phyloP scores from a whole-genome alignment of 1,284 basidiomycete species.

The Microstroma glucosiphilum region DNA sequence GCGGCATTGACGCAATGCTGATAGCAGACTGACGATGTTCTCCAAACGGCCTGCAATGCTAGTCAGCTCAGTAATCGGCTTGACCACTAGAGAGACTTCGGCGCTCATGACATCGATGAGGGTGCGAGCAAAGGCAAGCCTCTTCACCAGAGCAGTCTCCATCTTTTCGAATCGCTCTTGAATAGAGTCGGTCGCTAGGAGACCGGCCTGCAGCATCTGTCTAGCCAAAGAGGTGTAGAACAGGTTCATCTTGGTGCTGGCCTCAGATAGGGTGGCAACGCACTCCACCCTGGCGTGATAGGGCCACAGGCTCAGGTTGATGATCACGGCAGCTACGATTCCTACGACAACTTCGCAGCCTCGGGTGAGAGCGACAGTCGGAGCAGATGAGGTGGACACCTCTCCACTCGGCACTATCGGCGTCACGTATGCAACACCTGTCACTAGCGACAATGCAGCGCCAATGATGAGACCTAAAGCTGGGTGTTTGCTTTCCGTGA shows the following conservation, averaged over 20 bases:
- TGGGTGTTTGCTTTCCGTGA: conserved; percentile 46
- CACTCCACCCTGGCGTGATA: conserved; percentile 41
- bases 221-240: conserved; percentile 39
- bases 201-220: conserved; percentile 33
- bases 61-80: conserved; percentile 52
- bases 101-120: conserved; percentile 46
- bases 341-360: conserved; percentile 44
- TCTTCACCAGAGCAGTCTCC: conserved; percentile 45
- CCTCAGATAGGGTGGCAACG: conserved; percentile 23
- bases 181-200: conserved; percentile 18
- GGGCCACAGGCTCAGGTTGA: conserved; percentile 42
- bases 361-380: conserved; percentile 26
- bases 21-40: conserved; percentile 51
- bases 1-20: conserved; percentile 52
- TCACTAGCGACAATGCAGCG: conserved; percentile 42
- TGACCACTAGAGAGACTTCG: conserved; percentile 54
- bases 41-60: conserved; percentile 52
- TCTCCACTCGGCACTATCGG: background rate
- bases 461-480: conserved; percentile 53
- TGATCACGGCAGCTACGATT: conserved; percentile 37
- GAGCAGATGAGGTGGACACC: conserved; percentile 9
- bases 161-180: conserved; percentile 25
- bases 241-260: conserved; percentile 27
- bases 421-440: conserved; percentile 52
- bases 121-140: conserved; percentile 49